Conservation (phyloP, 2,329 filamentous ascomycete genomes). For the Cadophora malorum region DNA sequence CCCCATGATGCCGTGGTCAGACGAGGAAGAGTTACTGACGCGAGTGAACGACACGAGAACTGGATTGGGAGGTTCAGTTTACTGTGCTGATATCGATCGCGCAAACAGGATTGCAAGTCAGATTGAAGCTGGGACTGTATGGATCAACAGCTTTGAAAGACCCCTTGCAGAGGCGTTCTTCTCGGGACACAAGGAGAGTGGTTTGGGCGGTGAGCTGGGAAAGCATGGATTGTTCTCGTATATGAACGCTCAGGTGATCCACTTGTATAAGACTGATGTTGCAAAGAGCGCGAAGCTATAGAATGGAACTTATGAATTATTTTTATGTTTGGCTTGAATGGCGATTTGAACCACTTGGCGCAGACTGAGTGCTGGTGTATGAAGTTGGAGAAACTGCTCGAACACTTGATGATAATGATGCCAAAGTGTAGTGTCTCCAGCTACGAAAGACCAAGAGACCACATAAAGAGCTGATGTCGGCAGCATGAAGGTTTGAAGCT, state of each 20-base stretch:
- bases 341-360: too few relatives aligned
- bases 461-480: too few relatives aligned
- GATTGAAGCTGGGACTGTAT: slow-evolving; percentile 64
- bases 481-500: too few relatives aligned
- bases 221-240: slow-evolving; percentile 41
- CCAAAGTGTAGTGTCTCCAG: too few relatives aligned
- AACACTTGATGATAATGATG: too few relatives aligned
- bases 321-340: too few relatives aligned
- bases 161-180: slow-evolving; percentile 51
- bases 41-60: slow-evolving; percentile 60
- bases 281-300: slow-evolving; percentile 25
- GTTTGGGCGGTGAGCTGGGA: slow-evolving; percentile 45
- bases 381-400: too few relatives aligned
- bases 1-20: slow-evolving; percentile 65
- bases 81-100: slow-evolving; percentile 58
- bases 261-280: slow-evolving; percentile 36
- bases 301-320: too few relatives aligned
- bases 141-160: slow-evolving; percentile 62
- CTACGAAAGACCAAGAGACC: too few relatives aligned
- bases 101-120: slow-evolving; percentile 59
- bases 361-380: too few relatives aligned
- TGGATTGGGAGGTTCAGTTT: slow-evolving; percentile 64
- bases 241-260: slow-evolving; percentile 37
- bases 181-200: slow-evolving; percentile 46
- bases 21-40: slow-evolving; percentile 64